A percentile compares a stretch with the other conserved stretches of the same genome.
These are phyloP conservation scores for Chlorella sp. DNA, from an alignment of 139 green algal genomes.

Conservation along the genomic window DNA sequence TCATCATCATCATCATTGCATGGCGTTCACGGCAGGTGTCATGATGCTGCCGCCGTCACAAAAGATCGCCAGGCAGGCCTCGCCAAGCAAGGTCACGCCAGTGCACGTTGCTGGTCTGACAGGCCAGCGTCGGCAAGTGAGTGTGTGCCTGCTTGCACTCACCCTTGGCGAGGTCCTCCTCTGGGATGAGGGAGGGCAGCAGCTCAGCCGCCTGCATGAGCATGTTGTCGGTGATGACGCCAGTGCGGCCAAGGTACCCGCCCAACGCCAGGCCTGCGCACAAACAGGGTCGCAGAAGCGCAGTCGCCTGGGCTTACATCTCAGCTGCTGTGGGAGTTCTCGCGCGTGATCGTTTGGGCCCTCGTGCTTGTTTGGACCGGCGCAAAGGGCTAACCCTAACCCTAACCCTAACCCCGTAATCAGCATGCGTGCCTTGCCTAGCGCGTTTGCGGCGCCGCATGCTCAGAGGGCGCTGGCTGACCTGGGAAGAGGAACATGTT, in stretches of 20 bases:
- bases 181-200: constrained; percentile 51
- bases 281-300: background rate
- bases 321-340: no score
- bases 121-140: no score
- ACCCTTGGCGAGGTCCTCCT: constrained; percentile 50
- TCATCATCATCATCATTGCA: background rate
- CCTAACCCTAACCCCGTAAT: background rate
- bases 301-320: no score
- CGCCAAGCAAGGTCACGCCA: background rate
- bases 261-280: constrained; percentile 51
- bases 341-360: no score
- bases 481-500: constrained; percentile 79
- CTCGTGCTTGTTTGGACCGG: no score
- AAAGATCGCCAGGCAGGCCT: background rate
- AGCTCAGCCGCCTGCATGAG: constrained; percentile 70
- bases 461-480: no score
- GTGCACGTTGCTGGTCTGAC: background rate
- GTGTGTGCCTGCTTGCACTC: background rate
- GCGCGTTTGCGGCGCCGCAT: no score
- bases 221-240: constrained; percentile 60
- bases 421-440: no score
- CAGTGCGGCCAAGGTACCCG: constrained; percentile 47
- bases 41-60: background rate
- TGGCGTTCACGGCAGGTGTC: background rate
- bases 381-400: background rate